Base-by-base conservation (phyloP, 805 yeast species). In the Ascoidea rubescens region DNA sequence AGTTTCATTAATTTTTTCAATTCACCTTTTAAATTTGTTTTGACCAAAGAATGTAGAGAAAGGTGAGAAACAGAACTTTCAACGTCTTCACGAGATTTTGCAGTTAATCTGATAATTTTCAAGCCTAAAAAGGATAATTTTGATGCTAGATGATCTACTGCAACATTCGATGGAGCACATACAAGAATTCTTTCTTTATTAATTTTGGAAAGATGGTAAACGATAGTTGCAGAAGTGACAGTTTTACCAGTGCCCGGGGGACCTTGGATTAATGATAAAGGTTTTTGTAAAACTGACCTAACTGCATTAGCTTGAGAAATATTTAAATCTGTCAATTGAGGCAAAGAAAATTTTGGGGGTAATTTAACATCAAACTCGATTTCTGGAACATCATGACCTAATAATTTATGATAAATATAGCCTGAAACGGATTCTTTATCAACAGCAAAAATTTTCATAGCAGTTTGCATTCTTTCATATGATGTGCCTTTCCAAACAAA, bases 201-300 rank as follows among this genome's bases (percentile, higher is more conserved):
- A 55, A 81, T 61, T 54, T 79, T 77, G 2, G 80, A 72, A 51
- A 88, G 68, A 60, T 87, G 96, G 59, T 86, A 83, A 33, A 89
- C 78, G 53, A 90, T 86, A 0, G 95, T 82, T 1, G 96, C 91
- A 0, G 96, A 87, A 0, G 96, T 89, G 14, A 87, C 95, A 0
- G 97, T 90, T 63, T 90, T 90, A 64, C 97, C 97, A 0, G 97
- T 90, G 57, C 96, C 96, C 4, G 97, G 97, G 7, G 97, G 97
- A 16, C 97, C 97, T 48, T 90, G 96, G 56, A 88, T 87, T 57
- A 88, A 72, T 5, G 93, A 78, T 47, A 89, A 70, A 1, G 95
- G 96, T 57, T 79, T 72, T 59, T 75, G 76, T 53, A 88, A 65
- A 0, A 83, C 95, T 8, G 74, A 66, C 51, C 74, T 71, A 31